Evolutionary conservation across 2,329 filamentous ascomycete species (phyloP).

Genomic region (Fusarium humuli): DNA sequence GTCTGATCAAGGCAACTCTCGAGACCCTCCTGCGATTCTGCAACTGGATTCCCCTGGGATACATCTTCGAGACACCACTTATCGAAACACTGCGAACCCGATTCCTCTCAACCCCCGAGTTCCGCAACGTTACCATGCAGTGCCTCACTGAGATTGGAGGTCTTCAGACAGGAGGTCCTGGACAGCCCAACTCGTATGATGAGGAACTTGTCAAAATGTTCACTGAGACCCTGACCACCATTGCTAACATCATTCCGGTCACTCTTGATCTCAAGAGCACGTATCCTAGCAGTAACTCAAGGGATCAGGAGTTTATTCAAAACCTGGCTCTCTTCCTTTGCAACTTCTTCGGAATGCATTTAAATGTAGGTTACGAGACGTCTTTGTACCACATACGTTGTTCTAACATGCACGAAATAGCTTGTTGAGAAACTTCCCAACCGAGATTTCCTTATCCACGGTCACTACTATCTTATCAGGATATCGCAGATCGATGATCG

Average conservation of each 20-base stretch:
- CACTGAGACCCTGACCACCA: constrained; percentile 92
- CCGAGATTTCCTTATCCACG: constrained; percentile 92
- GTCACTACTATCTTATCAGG: constrained; percentile 96
- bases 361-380: constrained; percentile 70
- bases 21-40: constrained; percentile 96
- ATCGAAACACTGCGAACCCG: constrained; percentile 94
- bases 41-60: constrained; percentile 98
- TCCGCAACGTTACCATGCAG: constrained; percentile 96
- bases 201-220: constrained; percentile 99
- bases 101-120: constrained; percentile 93
- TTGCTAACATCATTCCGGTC: constrained; percentile 92
- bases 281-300: constrained; percentile 89
- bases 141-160: constrained; percentile 97
- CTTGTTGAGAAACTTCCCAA: constrained; percentile 97
- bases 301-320: constrained; percentile 97
- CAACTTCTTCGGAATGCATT: constrained; percentile 95
- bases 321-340: constrained; percentile 95
- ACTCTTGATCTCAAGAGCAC: constrained; percentile 90
- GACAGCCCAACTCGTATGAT: constrained; percentile 79
- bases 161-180: constrained; percentile 81
- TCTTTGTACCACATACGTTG: constrained; percentile 11
- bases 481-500: constrained; percentile 99
- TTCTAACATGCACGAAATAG: constrained; percentile 55
- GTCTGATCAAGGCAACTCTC: constrained; percentile 93
- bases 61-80: constrained; percentile 97